These are phyloP conservation scores for Suillus occidentalis DNA, from an alignment of 768 basidiomycete genomes.

Conservation along the genomic window DNA sequence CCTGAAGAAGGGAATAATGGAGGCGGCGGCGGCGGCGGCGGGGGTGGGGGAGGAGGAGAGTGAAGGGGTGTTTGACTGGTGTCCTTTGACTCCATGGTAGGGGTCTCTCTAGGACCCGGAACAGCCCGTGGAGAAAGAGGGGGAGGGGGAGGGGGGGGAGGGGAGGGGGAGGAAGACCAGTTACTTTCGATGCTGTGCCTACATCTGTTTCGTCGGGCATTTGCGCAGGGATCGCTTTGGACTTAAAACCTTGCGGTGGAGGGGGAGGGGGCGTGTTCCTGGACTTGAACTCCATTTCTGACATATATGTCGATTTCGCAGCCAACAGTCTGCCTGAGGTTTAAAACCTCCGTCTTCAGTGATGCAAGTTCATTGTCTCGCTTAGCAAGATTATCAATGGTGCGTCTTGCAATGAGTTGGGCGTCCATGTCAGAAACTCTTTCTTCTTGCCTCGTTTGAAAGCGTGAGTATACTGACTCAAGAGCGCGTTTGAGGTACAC, in stretches of 20 bases:
- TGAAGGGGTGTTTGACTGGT: constrained; percentile 8
- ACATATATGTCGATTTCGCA: constrained; percentile 49
- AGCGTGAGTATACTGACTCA: constrained; percentile 83
- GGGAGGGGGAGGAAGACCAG: neutral
- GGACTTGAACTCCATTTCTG: constrained; percentile 72
- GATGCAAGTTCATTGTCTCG: constrained; percentile 65
- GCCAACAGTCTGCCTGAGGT: constrained; percentile 52
- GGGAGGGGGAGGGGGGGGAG: constrained; percentile 21
- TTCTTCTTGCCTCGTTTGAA: constrained; percentile 51
- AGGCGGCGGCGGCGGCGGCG: constrained; percentile 21
- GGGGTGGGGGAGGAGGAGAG: constrained; percentile 29
- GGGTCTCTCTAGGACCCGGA: constrained; percentile 6
- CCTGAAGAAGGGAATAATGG: constrained; percentile 7
- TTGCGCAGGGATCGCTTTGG: neutral
- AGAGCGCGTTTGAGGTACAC: constrained; percentile 80
- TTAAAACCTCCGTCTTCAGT: constrained; percentile 50
- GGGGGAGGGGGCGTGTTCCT: constrained; percentile 66
- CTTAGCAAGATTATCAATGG: constrained; percentile 65
- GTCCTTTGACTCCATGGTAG: constrained; percentile 12
- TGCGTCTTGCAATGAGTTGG: constrained; percentile 64
- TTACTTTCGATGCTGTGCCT: constrained; percentile 2
- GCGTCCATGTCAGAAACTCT: constrained; percentile 59
- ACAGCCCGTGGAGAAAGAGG: constrained; percentile 20
- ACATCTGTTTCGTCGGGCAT: neutral
- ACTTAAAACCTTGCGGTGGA: constrained; percentile 36